A percentile compares a stretch with the other conserved stretches of the same genome.
phyloP scores from a whole-genome alignment of 1,284 basidiomycete species.

The Malassezia furfur region DNA sequence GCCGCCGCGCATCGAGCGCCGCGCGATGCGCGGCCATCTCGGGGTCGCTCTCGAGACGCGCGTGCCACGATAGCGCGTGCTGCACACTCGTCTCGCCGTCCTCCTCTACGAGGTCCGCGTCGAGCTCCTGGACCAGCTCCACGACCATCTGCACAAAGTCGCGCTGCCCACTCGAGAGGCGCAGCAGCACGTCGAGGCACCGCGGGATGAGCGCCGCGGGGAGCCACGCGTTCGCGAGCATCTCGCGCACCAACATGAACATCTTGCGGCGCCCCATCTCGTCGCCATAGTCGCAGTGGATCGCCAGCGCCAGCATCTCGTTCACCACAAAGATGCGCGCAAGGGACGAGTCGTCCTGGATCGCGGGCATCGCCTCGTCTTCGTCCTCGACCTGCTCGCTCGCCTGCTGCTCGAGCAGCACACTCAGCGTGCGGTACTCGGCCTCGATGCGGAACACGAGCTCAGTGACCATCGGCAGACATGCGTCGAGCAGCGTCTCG shows the following conservation, averaged over 20 bases:
- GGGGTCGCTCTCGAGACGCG: constrained; percentile 11
- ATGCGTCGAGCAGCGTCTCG: constrained; percentile 62
- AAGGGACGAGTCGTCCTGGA: constrained; percentile 15
- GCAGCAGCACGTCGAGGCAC: constrained; percentile 76
- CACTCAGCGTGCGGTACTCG: constrained; percentile 45
- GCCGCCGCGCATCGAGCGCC: constrained; percentile 32
- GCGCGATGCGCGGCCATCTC: constrained; percentile 20
- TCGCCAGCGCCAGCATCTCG: constrained; percentile 69
- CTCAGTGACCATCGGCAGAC: constrained; percentile 77
- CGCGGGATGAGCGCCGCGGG: constrained; percentile 68
- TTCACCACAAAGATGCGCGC: constrained; percentile 64
- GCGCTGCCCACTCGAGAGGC: constrained; percentile 71
- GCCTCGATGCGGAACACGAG: constrained; percentile 77
- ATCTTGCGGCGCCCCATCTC: constrained; percentile 88
- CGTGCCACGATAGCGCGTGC: constrained; percentile 14
- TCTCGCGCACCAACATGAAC: constrained; percentile 53
- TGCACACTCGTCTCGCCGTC: constrained; percentile 6
- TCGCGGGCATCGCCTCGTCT: constrained; percentile 13
- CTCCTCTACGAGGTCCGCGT: constrained; percentile 30
- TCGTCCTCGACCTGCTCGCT: constrained; percentile 21
- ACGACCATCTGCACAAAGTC: constrained; percentile 90
- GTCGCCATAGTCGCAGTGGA: constrained; percentile 82
- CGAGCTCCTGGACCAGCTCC: constrained; percentile 65
- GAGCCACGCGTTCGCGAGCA: constrained; percentile 65
- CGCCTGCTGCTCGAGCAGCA: constrained; percentile 28